Base-by-base conservation (phyloP, 805 yeast genomes). In the Metschnikowia anglica region DNA sequence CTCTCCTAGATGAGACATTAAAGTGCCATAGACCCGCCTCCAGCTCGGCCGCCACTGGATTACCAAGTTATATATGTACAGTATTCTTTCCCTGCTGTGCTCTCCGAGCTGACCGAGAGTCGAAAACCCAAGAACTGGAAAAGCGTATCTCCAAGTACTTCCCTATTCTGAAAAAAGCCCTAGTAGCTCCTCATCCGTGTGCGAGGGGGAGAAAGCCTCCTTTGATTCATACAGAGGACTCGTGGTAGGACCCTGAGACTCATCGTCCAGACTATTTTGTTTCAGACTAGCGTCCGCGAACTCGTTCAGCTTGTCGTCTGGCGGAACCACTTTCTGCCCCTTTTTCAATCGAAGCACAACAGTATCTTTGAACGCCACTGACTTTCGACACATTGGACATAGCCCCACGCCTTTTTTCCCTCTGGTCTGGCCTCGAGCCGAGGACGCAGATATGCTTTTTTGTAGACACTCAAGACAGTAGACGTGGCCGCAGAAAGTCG, bases 401-500 rank as follows among this genome's bases (percentile, higher is more conserved):
- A 68, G 55, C 0, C 76, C 76, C 3, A 59, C 59, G 6, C 75
- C 75, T 37, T 58, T 53, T 28, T 55, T 54, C 3, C 70, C 68
- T 15, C 63, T 48, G 4, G 62, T 63, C 47, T 70, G 76, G 7
- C 76, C 76, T 10, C 74, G 54, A 17, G 76, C 74, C 35, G 60
- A 56, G 1, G 73, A 67, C 27, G 69, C 58, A 4, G 73, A 52
- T 2, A 70, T 53, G 47, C 72, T 63, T 43, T 63, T 66, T 51
- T 65, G 73, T 13, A 70, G 59, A 47, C 76, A 70, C 27, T 67
- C 72, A 8, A 70, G 51, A 42, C 76, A 70, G 51, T 66, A 70
- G 3, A 70, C 55, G 45, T 70, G 76, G 13, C 76, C 76, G 49
- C 76, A 70, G 2, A 65, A 55, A 0, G 74, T 70, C 31, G 65